Evolutionary conservation across 2,329 filamentous ascomycete genomes (phyloP).

Genomic region (Cytospora mali): DNA sequence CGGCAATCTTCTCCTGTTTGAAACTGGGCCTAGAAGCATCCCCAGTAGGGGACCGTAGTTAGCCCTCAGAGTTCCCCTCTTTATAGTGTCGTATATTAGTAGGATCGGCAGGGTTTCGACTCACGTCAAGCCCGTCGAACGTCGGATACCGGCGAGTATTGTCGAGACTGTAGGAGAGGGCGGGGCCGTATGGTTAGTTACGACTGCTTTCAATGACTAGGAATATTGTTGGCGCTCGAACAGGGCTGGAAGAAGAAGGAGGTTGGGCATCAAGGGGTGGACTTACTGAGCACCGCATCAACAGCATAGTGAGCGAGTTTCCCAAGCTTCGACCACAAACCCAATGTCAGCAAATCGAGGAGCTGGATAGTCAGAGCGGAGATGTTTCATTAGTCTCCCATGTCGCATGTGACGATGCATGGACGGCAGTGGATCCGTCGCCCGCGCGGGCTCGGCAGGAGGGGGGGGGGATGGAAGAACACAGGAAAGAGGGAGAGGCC

Average conservation of each 20-base stretch:
- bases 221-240: too few species aligned
- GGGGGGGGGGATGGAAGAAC: slow-evolving; percentile 2
- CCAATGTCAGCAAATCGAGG: slow-evolving; percentile 70
- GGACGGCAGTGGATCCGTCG: slow-evolving; percentile 18
- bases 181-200: neutral
- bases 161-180: slow-evolving; percentile 73
- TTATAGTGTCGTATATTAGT: too few species aligned
- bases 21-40: slow-evolving; percentile 69
- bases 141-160: slow-evolving; percentile 94
- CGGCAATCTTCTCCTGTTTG: slow-evolving; percentile 78
- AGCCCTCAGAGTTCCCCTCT: too few species aligned
- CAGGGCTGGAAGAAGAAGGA: too few species aligned
- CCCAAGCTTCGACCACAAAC: slow-evolving; percentile 79
- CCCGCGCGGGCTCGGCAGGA: slow-evolving; percentile 14
- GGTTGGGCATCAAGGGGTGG: too few species aligned
- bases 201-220: neutral
- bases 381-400: slow-evolving; percentile 43
- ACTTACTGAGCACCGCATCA: slow-evolving; percentile 87
- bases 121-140: slow-evolving; percentile 97
- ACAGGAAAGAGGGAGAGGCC: slow-evolving; percentile 21
- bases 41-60: slow-evolving; percentile 47
- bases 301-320: slow-evolving; percentile 93
- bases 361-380: slow-evolving; percentile 48
- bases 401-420: slow-evolving; percentile 28
- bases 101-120: slow-evolving; percentile 47